Conservation (phyloP, 495 filamentous ascomycete species). For the Penicillium salamii region DNA sequence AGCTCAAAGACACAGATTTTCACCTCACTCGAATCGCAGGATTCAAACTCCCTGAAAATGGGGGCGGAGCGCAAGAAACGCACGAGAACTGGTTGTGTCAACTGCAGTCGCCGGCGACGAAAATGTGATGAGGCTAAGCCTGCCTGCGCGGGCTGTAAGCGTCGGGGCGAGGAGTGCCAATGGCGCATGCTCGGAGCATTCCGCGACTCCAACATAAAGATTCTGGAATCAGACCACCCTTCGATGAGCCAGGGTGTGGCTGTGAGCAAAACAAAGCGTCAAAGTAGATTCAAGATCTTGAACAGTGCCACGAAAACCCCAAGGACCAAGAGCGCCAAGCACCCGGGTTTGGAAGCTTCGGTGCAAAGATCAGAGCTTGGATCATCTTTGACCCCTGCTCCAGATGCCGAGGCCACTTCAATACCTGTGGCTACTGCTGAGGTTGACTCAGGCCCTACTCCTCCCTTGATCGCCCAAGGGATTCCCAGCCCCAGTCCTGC, state of each 20-base stretch:
- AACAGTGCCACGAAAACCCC: constrained; percentile 5
- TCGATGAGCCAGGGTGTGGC: constrained; percentile 28
- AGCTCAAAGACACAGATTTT: not conserved
- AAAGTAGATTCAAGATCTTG: constrained; percentile 33
- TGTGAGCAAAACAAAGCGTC: constrained; percentile 15
- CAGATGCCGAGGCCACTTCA: not conserved
- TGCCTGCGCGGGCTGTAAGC: constrained; percentile 29
- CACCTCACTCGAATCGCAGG: constrained; percentile 2
- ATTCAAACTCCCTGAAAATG: constrained; percentile 15
- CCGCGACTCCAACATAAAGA: constrained; percentile 32
- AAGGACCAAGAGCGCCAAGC: not conserved
- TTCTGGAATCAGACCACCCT: constrained; percentile 29
- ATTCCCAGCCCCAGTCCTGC: not conserved
- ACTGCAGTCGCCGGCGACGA: constrained; percentile 31
- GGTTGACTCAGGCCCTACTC: not conserved
- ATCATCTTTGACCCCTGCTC: not conserved
- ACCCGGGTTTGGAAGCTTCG: not conserved
- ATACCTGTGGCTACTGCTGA: not conserved
- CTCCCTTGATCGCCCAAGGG: not conserved
- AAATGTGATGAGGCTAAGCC: constrained; percentile 37
- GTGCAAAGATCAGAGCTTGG: not conserved
- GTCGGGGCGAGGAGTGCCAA: constrained; percentile 28
- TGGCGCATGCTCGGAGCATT: constrained; percentile 36
- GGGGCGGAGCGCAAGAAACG: constrained; percentile 23
- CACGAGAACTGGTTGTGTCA: constrained; percentile 32